These are phyloP conservation scores for Fremontodendron californicum DNA, from an alignment of 345 rosid species.

Conservation along the genomic window DNA sequence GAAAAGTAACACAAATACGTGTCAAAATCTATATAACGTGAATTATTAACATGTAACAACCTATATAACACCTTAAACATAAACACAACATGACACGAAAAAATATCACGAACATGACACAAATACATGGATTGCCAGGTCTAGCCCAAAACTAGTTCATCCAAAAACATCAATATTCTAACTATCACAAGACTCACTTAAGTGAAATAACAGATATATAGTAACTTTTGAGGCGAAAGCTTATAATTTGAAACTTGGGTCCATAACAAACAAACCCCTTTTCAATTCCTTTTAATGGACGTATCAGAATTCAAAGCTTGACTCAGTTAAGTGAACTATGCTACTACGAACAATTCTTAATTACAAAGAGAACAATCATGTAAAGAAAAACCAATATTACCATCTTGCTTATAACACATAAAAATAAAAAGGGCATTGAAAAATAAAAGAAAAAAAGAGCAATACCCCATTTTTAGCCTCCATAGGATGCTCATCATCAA, in stretches of 20 bases:
- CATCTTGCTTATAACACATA: neutral
- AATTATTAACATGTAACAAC: too few relatives aligned
- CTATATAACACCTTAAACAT: too few relatives aligned
- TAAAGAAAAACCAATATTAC: neutral
- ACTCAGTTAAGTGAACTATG: neutral
- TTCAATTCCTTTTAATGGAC: neutral
- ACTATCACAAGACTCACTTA: neutral
- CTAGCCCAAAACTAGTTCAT: neutral
- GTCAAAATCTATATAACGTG: too few relatives aligned
- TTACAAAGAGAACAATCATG: neutral
- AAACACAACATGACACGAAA: too few relatives aligned
- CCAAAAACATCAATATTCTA: neutral
- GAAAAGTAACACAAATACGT: too few relatives aligned
- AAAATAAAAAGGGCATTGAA: neutral
- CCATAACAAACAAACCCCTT: neutral
- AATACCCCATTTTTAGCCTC: slow-evolving; percentile 90
- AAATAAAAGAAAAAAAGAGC: neutral
- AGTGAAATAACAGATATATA: neutral
- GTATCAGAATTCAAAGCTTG: neutral
- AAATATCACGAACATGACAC: too few relatives aligned
- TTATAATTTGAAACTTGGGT: neutral
- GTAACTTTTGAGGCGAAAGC: neutral
- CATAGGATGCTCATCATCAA: slow-evolving; percentile 81
- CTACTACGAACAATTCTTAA: neutral
- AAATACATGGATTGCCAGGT: too few relatives aligned